Percentiles rank a stretch among this genome's conserved stretches.
These are phyloP conservation scores for Phoma herbarum DNA, from an alignment of 2,329 filamentous ascomycete genomes.

Conservation along the genomic window DNA sequence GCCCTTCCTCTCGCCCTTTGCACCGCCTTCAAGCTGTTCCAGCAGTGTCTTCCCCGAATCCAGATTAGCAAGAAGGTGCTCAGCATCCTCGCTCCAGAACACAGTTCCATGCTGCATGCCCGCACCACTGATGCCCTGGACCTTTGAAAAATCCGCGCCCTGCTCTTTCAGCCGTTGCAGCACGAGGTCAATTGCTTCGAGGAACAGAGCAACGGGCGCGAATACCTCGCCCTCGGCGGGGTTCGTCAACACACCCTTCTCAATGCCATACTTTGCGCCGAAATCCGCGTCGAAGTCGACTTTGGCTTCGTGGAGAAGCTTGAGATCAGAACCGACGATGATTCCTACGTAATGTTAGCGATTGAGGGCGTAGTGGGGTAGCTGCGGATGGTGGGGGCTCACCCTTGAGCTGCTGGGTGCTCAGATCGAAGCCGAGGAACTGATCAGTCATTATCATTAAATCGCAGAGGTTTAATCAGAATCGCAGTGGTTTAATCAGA, in stretches of 20 bases:
- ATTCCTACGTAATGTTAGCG: slow-evolving; percentile 65
- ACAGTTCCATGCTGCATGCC: slow-evolving; percentile 98
- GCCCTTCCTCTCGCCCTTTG: slow-evolving; percentile 53
- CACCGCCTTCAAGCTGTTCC: slow-evolving; percentile 69
- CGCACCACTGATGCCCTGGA: slow-evolving; percentile 86
- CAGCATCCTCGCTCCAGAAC: slow-evolving; percentile 82
- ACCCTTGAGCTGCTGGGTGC: slow-evolving; percentile 96
- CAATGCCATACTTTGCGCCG: slow-evolving; percentile 66
- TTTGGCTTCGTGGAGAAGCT: slow-evolving; percentile 83
- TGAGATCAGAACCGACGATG: slow-evolving; percentile 82
- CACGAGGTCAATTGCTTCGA: slow-evolving; percentile 90
- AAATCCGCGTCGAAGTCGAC: slow-evolving; percentile 96
- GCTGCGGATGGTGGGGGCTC: slow-evolving; percentile 36
- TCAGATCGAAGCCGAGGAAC: slow-evolving; percentile 94
- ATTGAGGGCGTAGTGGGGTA: slow-evolving; percentile 39
- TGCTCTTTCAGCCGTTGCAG: slow-evolving; percentile 74
- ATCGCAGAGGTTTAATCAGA: neutral
- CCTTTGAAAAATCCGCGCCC: slow-evolving; percentile 74
- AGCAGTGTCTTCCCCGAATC: slow-evolving; percentile 69
- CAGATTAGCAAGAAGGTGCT: slow-evolving; percentile 68
- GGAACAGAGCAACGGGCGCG: slow-evolving; percentile 91
- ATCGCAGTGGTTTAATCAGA: neutral
- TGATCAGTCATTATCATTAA: slow-evolving; percentile 57
- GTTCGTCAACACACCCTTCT: slow-evolving; percentile 88
- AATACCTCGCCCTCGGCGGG: slow-evolving; percentile 86